Percentiles rank a stretch among this genome's conserved stretches.
phyloP scores from a whole-genome alignment of 148 eudicot genomes.

The Cornus florida region DNA sequence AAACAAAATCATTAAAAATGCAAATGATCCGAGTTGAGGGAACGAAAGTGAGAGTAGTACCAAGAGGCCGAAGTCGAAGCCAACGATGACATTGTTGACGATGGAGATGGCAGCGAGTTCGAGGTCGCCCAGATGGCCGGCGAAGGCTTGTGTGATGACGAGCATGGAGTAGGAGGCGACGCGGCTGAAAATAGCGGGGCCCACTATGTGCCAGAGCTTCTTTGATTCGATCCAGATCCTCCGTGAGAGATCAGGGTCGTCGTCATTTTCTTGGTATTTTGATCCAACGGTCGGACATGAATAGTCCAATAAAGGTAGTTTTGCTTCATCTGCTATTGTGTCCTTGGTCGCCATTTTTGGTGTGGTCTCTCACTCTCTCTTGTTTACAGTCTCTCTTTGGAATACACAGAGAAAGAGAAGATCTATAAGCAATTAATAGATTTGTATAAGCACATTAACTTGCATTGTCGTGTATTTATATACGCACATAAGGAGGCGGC shows the following conservation, averaged over 20 bases:
- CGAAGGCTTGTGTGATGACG: background rate
- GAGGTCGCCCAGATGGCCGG: background rate
- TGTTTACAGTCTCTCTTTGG: too few species aligned
- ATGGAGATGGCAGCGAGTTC: background rate
- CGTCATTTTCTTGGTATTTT: background rate
- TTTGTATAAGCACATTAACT: too few species aligned
- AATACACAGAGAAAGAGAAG: too few species aligned
- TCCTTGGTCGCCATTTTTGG: background rate
- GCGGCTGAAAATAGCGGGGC: background rate
- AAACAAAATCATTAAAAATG: background rate
- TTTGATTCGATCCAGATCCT: background rate
- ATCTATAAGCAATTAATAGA: too few species aligned
- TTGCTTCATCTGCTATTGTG: background rate
- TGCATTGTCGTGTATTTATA: too few species aligned
- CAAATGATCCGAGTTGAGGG: too few species aligned
- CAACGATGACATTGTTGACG: background rate
- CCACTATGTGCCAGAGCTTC: conserved; percentile 1
- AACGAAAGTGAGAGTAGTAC: background rate
- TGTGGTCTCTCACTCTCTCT: background rate
- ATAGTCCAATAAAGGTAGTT: background rate
- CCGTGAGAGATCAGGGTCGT: background rate
- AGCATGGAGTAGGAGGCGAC: background rate
- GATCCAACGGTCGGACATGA: background rate
- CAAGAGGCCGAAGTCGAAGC: background rate
- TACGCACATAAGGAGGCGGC: too few species aligned